Base-by-base conservation (phyloP, 495 filamentous ascomycete species). In the Podospora pseudoanserina region DNA sequence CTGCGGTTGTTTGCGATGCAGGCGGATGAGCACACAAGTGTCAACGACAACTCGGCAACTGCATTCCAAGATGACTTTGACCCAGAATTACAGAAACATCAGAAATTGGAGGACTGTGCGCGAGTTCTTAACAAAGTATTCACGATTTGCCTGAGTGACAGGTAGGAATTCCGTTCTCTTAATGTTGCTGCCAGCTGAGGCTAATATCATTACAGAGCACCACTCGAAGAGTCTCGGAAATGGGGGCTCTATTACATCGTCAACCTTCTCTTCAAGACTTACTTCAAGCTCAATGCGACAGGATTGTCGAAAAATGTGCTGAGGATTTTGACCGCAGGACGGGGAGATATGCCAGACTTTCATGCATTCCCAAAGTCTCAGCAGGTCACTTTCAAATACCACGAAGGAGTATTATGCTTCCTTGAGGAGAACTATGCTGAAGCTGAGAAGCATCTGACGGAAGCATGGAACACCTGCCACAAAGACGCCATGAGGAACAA, bases 341-440 rank as follows among this genome's bases (percentile, higher is more conserved):
- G 84, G 19, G 82, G 81, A 11, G 96, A 99, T 71, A 89, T 97
- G 76, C 95, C 96, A 1, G 75, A 83, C 0, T 79, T 96, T 23
- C 81, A 86, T 2, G 79, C 80, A 6, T 97, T 94, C 75, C 95
- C 95, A 1, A 91, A 89, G 67, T 88, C 93, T 0, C 94, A 99
- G 69, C 89, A 91, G 59, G 93, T 97, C n/a, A 97, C 95, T 2
- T 98, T 96, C 80, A 91, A 93, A 73, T 99, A 97, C 78, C 97
- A 97, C 74, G 84, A 92, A 71, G 95, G 96, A 18, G 90, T 98
- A 18, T 87, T 98, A 26, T 80, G 86, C 63, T 98, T 98, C 76
- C 78, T 99, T 11, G 93, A 97, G 68, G 96, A 98, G 76, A 90
- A 97, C 69, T 99, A 99, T 72, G 81, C 80, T 1, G 82, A 89